A percentile compares a stretch with the other conserved stretches of the same genome.
phyloP scores from a whole-genome alignment of 352 stramenopile genomes.

The Aphanomyces stellatus region DNA sequence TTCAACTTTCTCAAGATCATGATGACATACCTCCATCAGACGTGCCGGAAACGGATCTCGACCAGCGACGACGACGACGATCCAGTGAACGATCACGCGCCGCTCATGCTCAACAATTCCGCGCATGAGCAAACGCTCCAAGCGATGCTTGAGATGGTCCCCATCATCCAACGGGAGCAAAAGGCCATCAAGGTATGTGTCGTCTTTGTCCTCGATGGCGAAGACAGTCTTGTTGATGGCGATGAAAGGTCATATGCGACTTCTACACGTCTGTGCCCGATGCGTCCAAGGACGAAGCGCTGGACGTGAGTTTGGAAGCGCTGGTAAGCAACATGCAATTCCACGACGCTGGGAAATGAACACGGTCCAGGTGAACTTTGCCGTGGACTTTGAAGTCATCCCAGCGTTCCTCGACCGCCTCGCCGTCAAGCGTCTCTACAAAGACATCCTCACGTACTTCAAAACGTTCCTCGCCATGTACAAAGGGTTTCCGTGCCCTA shows the following conservation, averaged over 20 bases:
- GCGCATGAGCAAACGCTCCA: slow-evolving; percentile 45
- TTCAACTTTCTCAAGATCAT: slow-evolving; percentile 18
- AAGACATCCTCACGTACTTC: slow-evolving; percentile 42
- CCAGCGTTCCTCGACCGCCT: slow-evolving; percentile 71
- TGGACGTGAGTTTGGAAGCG: slow-evolving; percentile 26
- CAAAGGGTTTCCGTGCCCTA: slow-evolving; percentile 41
- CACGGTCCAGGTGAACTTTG: slow-evolving; percentile 58
- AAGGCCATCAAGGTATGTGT: slow-evolving; percentile 36
- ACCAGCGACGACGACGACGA: slow-evolving; percentile 7
- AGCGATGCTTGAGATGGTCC: slow-evolving; percentile 72
- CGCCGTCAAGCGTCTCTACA: slow-evolving; percentile 61
- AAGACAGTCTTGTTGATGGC: neutral
- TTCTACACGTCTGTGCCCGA: slow-evolving; percentile 59
- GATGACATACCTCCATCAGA: neutral
- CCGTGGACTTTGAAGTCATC: slow-evolving; percentile 75
- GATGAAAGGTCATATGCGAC: slow-evolving; percentile 45
- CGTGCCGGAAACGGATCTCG: neutral
- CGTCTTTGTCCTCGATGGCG: neutral
- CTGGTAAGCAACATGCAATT: neutral
- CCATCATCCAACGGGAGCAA: slow-evolving; percentile 48
- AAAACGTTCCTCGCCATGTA: slow-evolving; percentile 54
- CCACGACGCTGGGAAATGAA: slow-evolving; percentile 30
- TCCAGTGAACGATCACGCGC: no score
- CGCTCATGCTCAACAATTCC: slow-evolving; percentile 27
- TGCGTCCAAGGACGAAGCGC: slow-evolving; percentile 30